Base-by-base conservation (phyloP, 306 rosid species). In the Malus asiatica region DNA sequence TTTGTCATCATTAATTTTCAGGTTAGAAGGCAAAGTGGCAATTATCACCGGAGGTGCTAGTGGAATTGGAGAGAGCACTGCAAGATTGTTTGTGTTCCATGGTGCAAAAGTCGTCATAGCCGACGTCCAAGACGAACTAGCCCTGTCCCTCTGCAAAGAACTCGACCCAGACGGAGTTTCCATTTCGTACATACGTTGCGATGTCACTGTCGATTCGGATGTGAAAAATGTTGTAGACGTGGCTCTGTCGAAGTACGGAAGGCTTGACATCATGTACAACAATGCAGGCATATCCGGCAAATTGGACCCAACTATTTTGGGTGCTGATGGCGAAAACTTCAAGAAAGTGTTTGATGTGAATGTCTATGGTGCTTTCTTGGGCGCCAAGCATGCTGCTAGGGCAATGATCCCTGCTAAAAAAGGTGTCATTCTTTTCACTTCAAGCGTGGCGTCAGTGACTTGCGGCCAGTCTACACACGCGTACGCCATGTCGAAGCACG, bases 21-120 rank as follows among this genome's bases (percentile, higher is more conserved):
- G 96, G 71, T 86, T 93, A 42, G 83, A 81, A 66, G 96, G 90
- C 18, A 89, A 89, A 77, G 96, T 93, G 1, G 97, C 93, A 14
- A 73, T 93, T 53, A 86, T 93, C 65, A 93, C 97, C 1, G 94
- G 97, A 11, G 96, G 89, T 1, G 92, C 94, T 2, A 86, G 97
- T 19, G 96, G 94, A 19, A 83, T 93, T 2, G 97, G 96, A 22
- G 89, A 89, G 11, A 80, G 90, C 11, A 86, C 96, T 3, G 89
- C 88, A 8, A 83, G 82, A 70, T 68, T 89, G 30, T 89, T 93
- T 30, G 75, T 78, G 18, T 44, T 59, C n/a, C 89, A 89, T 18
- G 94, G 98, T 4, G 94, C 96, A 0, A 90, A 82, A 30, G 91
- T 90, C 2, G 53, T 93, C 8, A 62, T 90, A 8, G 94, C 93